A percentile compares a stretch with the other conserved stretches of the same genome.
Evolutionary conservation across 148 eudicot species (phyloP).

Genomic region (Polygonum maritimum): DNA sequence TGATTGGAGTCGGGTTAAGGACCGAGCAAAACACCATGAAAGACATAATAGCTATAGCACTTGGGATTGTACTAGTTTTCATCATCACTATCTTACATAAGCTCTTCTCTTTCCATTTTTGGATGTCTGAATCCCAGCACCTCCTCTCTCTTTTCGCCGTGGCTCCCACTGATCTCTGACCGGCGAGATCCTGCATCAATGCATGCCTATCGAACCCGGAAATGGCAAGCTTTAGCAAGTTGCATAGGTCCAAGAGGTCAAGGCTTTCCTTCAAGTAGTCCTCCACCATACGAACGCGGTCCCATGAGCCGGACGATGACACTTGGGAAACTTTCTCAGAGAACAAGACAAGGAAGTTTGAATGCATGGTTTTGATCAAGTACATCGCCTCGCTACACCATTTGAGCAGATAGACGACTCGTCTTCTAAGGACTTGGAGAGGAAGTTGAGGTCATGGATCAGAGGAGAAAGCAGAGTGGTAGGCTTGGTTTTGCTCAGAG

Average conservation of each 20-base stretch:
- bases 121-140: conserved; percentile 12
- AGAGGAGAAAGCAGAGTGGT: conserved; percentile 17
- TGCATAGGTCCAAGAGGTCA: conserved; percentile 32
- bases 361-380: conserved; percentile 26
- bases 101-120: conserved; percentile 22
- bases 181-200: conserved; percentile 22
- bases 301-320: conserved; percentile 7
- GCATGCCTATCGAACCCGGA: conserved; percentile 19
- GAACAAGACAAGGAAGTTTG: conserved; percentile 18
- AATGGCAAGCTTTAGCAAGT: conserved; percentile 23
- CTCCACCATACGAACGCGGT: conserved; percentile 16
- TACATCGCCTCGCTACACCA: conserved; percentile 38
- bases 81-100: background rate
- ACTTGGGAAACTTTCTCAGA: background rate
- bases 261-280: conserved; percentile 29
- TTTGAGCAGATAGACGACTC: conserved; percentile 19
- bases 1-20: conserved; percentile 17
- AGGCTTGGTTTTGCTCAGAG: background rate
- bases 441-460: conserved; percentile 20
- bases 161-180: conserved; percentile 4
- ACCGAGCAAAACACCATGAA: conserved; percentile 19
- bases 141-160: too few relatives aligned
- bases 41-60: conserved; percentile 21
- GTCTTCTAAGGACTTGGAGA: conserved; percentile 21
- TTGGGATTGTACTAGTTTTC: conserved; percentile 15